Evolutionary conservation across 2,329 filamentous ascomycete species (phyloP).

Genomic region (Fusarium transvaalense): DNA sequence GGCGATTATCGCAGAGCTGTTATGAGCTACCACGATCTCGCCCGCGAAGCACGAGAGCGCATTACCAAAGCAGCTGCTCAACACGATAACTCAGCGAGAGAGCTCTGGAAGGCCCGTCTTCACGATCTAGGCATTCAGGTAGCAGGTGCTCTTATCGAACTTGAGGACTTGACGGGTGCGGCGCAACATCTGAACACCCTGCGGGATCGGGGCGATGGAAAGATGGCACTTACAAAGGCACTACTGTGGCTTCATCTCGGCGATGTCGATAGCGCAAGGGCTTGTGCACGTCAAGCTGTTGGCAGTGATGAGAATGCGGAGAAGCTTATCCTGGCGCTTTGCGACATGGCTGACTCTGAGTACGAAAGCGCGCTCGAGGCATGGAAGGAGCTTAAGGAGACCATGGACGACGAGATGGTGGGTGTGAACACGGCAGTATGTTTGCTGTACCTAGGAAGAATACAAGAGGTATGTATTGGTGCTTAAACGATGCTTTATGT

Average conservation of each 20-base stretch:
- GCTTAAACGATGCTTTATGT: neutral
- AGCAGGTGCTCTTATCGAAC: slow-evolving; percentile 78
- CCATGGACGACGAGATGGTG: slow-evolving; percentile 73
- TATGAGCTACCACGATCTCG: slow-evolving; percentile 91
- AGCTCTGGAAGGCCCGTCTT: slow-evolving; percentile 78
- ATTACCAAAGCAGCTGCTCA: slow-evolving; percentile 61
- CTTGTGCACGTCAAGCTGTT: slow-evolving; percentile 58
- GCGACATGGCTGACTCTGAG: slow-evolving; percentile 82
- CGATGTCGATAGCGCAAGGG: slow-evolving; percentile 75
- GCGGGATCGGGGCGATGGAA: slow-evolving; percentile 54
- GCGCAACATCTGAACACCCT: slow-evolving; percentile 77
- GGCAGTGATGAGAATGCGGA: slow-evolving; percentile 54
- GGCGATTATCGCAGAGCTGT: slow-evolving; percentile 86
- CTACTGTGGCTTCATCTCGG: slow-evolving; percentile 84
- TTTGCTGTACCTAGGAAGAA: slow-evolving; percentile 81
- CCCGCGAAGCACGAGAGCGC: slow-evolving; percentile 77
- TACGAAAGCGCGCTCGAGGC: slow-evolving; percentile 72
- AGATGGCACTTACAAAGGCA: slow-evolving; percentile 64
- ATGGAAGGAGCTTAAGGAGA: slow-evolving; percentile 67
- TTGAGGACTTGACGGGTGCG: slow-evolving; percentile 88
- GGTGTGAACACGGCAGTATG: slow-evolving; percentile 87
- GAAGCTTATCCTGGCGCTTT: slow-evolving; percentile 73
- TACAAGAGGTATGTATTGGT: slow-evolving; percentile 71
- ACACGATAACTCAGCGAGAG: slow-evolving; percentile 66
- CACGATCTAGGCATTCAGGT: slow-evolving; percentile 79